Conservation (phyloP, 129 eudicot genomes). For the Flaveria trinervia region DNA sequence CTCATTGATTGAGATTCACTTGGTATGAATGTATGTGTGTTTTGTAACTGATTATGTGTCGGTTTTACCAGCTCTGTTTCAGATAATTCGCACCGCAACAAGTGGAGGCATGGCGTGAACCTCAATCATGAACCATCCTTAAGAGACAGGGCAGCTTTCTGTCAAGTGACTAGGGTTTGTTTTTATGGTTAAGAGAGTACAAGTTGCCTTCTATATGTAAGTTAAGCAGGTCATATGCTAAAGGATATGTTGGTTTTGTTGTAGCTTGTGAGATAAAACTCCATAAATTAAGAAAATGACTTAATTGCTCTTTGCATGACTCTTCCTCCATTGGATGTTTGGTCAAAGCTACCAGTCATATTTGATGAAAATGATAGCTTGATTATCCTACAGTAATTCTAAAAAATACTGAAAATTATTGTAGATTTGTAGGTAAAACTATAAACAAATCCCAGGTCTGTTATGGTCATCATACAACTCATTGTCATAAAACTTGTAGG, state of each 20-base stretch:
- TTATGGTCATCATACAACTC: too few relatives aligned
- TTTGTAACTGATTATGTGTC: slow-evolving; percentile 12
- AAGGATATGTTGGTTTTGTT: not conserved
- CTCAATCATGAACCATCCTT: slow-evolving; percentile 12
- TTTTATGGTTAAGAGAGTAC: slow-evolving; percentile 16
- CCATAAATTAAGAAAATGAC: not conserved
- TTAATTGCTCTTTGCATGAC: not conserved
- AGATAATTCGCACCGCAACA: slow-evolving; percentile 68
- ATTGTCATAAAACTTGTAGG: too few relatives aligned
- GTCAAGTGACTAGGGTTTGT: slow-evolving; percentile 22
- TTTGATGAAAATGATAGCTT: too few relatives aligned
- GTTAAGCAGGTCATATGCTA: not conserved
- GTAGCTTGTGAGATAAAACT: not conserved
- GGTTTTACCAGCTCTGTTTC: slow-evolving; percentile 57
- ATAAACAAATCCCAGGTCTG: too few relatives aligned
- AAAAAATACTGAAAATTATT: too few relatives aligned
- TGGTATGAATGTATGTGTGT: not conserved
- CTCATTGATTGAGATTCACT: too few relatives aligned
- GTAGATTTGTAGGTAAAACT: too few relatives aligned
- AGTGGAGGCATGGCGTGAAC: slow-evolving; percentile 67
- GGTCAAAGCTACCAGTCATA: too few relatives aligned
- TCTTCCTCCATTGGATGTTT: not conserved
- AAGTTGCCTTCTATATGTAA: not conserved
- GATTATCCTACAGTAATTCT: too few relatives aligned
- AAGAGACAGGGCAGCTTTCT: slow-evolving; percentile 16